Conservation (phyloP, 371 early-diverging fungal species). For the Chytridiales sp. region DNA sequence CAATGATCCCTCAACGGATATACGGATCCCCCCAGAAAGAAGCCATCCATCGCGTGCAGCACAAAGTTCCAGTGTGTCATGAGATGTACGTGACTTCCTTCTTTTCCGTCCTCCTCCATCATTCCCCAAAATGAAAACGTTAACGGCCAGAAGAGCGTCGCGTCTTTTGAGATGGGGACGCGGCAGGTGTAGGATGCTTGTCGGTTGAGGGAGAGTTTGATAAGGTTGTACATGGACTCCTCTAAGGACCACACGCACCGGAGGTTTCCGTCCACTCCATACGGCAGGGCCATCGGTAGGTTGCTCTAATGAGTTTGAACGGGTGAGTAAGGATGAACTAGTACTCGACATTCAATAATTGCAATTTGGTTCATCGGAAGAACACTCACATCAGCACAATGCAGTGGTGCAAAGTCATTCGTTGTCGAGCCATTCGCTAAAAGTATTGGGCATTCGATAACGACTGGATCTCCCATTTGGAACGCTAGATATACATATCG, state of each 20-base stretch:
- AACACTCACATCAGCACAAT: slow-evolving; percentile 22
- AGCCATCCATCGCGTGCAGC: slow-evolving; percentile 27
- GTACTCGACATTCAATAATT: neutral
- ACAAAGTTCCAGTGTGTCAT: slow-evolving; percentile 29
- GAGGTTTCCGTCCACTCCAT: slow-evolving; percentile 25
- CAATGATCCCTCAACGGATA: slow-evolving; percentile 30
- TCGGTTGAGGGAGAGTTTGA: slow-evolving; percentile 14
- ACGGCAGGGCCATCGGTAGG: slow-evolving; percentile 15
- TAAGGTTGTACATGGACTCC: slow-evolving; percentile 25
- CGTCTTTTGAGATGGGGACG: slow-evolving; percentile 25
- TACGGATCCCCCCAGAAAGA: slow-evolving; percentile 24
- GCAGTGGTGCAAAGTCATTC: slow-evolving; percentile 13
- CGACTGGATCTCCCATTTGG: slow-evolving; percentile 22
- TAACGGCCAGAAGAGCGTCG: slow-evolving; percentile 21
- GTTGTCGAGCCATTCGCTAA: slow-evolving; percentile 18
- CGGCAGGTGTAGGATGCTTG: slow-evolving; percentile 23
- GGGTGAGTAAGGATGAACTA: neutral
- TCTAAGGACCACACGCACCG: slow-evolving; percentile 26
- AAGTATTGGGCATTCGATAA: slow-evolving; percentile 22
- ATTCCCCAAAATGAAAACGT: slow-evolving; percentile 28
- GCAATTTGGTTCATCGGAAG: no score
- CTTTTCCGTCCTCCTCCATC: slow-evolving; percentile 15
- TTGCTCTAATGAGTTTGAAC: slow-evolving; percentile 3
- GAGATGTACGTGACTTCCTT: slow-evolving; percentile 23
- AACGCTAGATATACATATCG: no score